Conservation (phyloP, 257 asterid genomes). For the Cinchona pubescens region DNA sequence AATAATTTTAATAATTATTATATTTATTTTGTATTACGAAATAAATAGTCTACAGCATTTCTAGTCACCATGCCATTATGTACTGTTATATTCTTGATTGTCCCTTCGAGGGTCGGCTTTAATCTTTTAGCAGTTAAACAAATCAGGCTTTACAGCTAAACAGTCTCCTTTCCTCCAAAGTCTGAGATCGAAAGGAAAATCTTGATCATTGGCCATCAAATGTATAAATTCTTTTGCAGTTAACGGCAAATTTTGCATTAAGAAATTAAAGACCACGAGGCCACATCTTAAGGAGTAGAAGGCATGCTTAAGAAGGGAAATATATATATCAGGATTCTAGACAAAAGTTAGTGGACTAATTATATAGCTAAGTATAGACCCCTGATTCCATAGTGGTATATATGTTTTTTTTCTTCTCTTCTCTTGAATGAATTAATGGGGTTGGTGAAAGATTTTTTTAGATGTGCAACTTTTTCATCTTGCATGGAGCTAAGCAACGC, state of each 20-base stretch:
- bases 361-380: conserved; percentile 13
- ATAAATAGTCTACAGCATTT: too few relatives aligned
- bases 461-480: conserved; percentile 23
- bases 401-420: conserved; percentile 23
- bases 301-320: conserved; percentile 6
- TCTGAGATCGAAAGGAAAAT: conserved; percentile 12
- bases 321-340: conserved; percentile 12
- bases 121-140: conserved; percentile 3
- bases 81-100: conserved; percentile 22
- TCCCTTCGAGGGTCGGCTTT: conserved; percentile 19
- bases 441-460: conserved; percentile 40
- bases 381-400: conserved; percentile 33
- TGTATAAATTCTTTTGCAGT: conserved; percentile 34
- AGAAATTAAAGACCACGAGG: background rate
- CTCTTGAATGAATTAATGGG: conserved; percentile 33
- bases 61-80: conserved; percentile 18
- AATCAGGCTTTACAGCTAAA: conserved; percentile 37
- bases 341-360: conserved; percentile 30
- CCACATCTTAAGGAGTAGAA: conserved; percentile 46
- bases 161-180: conserved; percentile 10
- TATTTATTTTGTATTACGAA: too few relatives aligned
- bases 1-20: too few relatives aligned
- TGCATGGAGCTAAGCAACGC: background rate
- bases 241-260: conserved; percentile 27
- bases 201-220: conserved; percentile 15